Base-by-base conservation (phyloP, 2,329 filamentous ascomycete genomes). In the Fusarium hainanense region DNA sequence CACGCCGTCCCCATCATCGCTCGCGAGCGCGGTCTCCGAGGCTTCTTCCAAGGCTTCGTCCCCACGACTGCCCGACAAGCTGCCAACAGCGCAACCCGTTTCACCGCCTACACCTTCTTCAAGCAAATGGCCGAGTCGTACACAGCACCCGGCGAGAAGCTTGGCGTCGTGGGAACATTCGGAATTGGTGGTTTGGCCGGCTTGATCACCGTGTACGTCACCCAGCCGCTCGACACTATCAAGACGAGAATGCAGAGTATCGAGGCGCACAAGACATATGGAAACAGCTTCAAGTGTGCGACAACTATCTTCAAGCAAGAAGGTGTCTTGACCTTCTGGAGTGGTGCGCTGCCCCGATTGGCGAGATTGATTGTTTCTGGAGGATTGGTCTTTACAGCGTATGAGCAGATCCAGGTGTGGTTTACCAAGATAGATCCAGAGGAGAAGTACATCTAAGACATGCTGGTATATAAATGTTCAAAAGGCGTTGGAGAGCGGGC, bases 221-320 rank as follows among this genome's bases (percentile, higher is more conserved):
- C 89, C 55, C 88, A 91, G 78, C 89, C 88, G 21, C 83, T 99
- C 44, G 96, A 99, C 80, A 98, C 95, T 0, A 88, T 99, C 79
- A 99, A 99, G 88, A 99, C 96, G 71, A 82, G 93, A 67, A 99
- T 99, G 96, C 96, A 99, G 87, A 97, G 93, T 72, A 91, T 98
- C 66, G 93, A 98, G 79, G 93, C 95, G 34, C 88, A 87, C 67
- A 84, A 82, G 44, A 82, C 91, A 65, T 99, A 99, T 78, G 94
- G 92, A 77, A 98, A 97, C 81, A 96, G 91, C 74, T 87, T 97
- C 71, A 87, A 90, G 49, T 99, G 96, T 79, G 94, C 92, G 1
- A 85, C 87, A 13, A 86, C 90, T 76, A 97, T 99, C 71, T 92
- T 96, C 79, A 92, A 89, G 81, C 90, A 98, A 55, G 96, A 99